Base-by-base conservation (phyloP, 108 stramenopile genomes). In the Hondaea fermentalgiana region DNA sequence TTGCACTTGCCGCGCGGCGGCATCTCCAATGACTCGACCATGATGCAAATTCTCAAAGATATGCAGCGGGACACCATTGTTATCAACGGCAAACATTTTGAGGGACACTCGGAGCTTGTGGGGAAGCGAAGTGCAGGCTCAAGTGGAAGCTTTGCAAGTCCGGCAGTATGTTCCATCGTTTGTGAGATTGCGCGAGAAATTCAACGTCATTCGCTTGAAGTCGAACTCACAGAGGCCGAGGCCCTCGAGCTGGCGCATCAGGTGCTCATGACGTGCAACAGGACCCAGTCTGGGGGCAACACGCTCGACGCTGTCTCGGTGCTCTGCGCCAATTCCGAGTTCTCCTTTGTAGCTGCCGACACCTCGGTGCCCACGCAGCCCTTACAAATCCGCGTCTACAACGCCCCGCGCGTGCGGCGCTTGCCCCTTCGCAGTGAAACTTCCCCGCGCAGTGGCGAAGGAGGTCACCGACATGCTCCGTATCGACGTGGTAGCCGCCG, bases 231-330 rank as follows among this genome's bases (percentile, higher is more conserved):
- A 53, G 76, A 83, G 51, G 51, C 51, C 49, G 76, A 83, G 51
- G 76, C 76, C 8, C 51, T 83, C 45, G 45, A 47, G 49, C 76
- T 83, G 16, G 51, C 49, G 43, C 76, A 83, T 23, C 76, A 83
- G 23, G 76, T 83, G 45, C 76, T 83, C 49, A 47, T 83, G 49
- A 53, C 76, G 45, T 83, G 76, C 76, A 83, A 83, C 49, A 43
- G 76, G 10, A 83, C 76, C 45, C 76, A 83, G 76, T 83, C 76
- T 53, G 76, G 76, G 19, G 76, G 76, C 6, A 83, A 83, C 4
- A 83, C 76, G n/a, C 76, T 83, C 2, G 76, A 83, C 51, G 76
- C 76, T 83, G 76, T 83, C 76, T 53, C 49, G 45, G 49, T 83
- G n/a, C 51, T 83, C 3, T 83, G 76, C 23, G 76, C 49, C 19